phyloP scores from a whole-genome alignment of 192 early-diverging fungal genomes.

The Chytriomyces confervae region DNA sequence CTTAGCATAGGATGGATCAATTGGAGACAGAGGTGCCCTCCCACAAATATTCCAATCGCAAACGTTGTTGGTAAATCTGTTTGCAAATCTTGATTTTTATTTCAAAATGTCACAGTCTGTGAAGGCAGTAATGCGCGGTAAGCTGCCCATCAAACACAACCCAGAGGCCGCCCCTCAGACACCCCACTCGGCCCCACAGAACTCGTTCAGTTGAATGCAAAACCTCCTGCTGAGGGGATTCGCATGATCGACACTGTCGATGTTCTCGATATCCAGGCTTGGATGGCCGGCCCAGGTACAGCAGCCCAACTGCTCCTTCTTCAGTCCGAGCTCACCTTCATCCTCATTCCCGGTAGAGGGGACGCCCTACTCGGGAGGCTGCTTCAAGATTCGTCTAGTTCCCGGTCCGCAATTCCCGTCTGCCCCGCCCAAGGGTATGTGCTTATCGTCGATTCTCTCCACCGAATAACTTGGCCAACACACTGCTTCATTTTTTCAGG shows the following conservation, averaged over 20 bases:
- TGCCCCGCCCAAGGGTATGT: conserved; percentile 81
- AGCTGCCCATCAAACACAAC: neutral
- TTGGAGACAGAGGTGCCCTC: neutral
- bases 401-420: conserved; percentile 78
- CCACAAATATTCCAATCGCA: neutral
- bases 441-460: conserved; percentile 14
- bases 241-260: conserved; percentile 65
- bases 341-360: conserved; percentile 39
- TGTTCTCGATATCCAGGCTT: conserved; percentile 83
- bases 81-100: neutral
- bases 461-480: conserved; percentile 8
- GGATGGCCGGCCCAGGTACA: conserved; percentile 79
- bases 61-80: neutral
- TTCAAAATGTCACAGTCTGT: neutral
- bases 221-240: conserved; percentile 83
- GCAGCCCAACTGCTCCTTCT: conserved; percentile 15
- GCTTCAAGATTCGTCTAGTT: conserved; percentile 73
- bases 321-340: neutral
- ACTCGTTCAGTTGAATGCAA: conserved; percentile 26
- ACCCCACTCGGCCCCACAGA: conserved; percentile 28
- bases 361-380: conserved; percentile 85
- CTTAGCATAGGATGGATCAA: neutral
- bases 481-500: conserved; percentile 47
- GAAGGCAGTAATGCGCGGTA: conserved; percentile 24
- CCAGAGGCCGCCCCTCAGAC: neutral